These are phyloP conservation scores for Cladorrhinum sp. DNA, from an alignment of 2,329 filamentous ascomycete genomes.

Conservation along the genomic window DNA sequence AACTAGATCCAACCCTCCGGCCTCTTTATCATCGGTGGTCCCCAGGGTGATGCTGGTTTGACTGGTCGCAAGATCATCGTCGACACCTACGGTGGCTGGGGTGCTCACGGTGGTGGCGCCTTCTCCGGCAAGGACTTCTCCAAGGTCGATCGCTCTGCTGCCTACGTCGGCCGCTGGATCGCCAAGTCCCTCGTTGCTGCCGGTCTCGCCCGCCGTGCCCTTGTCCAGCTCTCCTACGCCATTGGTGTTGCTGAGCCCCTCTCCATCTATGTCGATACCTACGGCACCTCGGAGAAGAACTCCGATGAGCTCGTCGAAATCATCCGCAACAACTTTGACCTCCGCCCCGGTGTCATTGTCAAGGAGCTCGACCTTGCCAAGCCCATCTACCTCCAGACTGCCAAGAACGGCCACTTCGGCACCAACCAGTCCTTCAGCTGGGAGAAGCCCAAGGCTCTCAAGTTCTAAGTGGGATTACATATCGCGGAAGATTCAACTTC, in stretches of 20 bases:
- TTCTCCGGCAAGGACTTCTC: constrained; percentile 99
- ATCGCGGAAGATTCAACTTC: constrained; percentile 35
- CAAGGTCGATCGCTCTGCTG: constrained; percentile 98
- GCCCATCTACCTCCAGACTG: constrained; percentile 97
- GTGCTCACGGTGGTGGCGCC: constrained; percentile 98
- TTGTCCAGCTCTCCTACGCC: constrained; percentile 98
- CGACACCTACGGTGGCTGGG: constrained; percentile 99
- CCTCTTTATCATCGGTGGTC: constrained; percentile 97
- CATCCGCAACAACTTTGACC: constrained; percentile 93
- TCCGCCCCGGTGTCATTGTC: constrained; percentile 97
- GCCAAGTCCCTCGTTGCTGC: constrained; percentile 95
- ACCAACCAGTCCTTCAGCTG: constrained; percentile 97
- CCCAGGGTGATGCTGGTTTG: constrained; percentile 97
- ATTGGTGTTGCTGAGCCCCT: constrained; percentile 98
- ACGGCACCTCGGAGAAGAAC: constrained; percentile 86
- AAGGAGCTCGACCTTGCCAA: constrained; percentile 92
- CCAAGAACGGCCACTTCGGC: constrained; percentile 98
- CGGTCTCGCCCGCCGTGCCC: constrained; percentile 82
- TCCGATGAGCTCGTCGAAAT: constrained; percentile 94
- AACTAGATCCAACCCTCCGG: constrained; percentile 86
- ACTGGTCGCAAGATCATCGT: constrained; percentile 99
- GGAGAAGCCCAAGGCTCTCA: constrained; percentile 96
- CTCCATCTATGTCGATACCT: constrained; percentile 95
- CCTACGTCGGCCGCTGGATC: constrained; percentile 97
- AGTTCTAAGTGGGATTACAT: constrained; percentile 62